Evolutionary conservation across 2,329 filamentous ascomycete species (phyloP), one percentile per base, ranked within the genome.

Genomic region (Aureobasidium uvarum): DNA sequence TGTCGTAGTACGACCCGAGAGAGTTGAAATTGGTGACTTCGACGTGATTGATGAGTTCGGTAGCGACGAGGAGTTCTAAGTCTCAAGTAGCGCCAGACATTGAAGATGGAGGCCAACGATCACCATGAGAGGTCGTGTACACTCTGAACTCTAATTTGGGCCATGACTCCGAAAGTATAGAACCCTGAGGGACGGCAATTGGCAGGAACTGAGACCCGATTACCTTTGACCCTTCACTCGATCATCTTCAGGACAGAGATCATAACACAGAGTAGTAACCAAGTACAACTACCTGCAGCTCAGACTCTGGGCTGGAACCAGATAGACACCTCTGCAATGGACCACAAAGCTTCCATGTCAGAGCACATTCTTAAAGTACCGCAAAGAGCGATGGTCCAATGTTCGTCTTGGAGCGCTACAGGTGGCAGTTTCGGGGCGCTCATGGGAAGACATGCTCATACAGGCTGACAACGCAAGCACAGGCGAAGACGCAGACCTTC

Each of bases 1-100:
- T 39, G 88, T 92, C 23, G 92, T 95, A 77, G 89, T 93, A 36
- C 83, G 89, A 68, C 87, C 91, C 4, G 90, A 93, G 76, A 82
- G 90, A 67, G 86, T 93, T 25, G 90, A 94, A 77, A 83, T 87
- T 48, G 91, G 91, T 23, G 87, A 93, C 69, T 95, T 83, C 71
- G 86, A 87, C 1, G 81, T 82, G 36, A 70, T 80, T 14, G 80
- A 92, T 67, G 85, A 93, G 74, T 85, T 93, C 72, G 80, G 91
- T 69, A 90, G 92, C 74, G 89, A 91, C 83, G 89, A 90, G 75
- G 88, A 91, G 79, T 89, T 74, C 62, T 77, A 69, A 72, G 10
- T 43, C 45, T 18, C 41, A 6, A 16, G 11, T 13, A 28, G 14
- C 25, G 18, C n/a, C 55, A 46, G 28, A 46, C 1, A 20, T 36